A percentile compares a stretch with the other conserved stretches of the same genome.
These are phyloP conservation scores for Naematelia aurantialba DNA, from an alignment of 768 basidiomycete species.

Conservation along the genomic window DNA sequence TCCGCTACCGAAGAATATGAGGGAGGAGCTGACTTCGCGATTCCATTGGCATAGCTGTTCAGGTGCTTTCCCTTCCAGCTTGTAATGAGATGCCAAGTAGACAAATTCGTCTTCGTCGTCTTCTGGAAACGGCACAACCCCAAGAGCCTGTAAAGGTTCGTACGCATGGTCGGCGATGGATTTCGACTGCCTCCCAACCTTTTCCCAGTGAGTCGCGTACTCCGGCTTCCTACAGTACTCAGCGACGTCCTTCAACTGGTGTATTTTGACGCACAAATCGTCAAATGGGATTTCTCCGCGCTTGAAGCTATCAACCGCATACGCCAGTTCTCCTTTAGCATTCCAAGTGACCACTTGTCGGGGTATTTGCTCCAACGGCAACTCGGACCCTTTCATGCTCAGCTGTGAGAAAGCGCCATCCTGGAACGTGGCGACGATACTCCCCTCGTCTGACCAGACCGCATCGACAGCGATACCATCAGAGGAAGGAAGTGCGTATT, in stretches of 20 bases:
- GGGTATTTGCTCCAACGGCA: constrained; percentile 42
- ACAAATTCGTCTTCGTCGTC: constrained; percentile 36
- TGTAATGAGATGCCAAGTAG: constrained; percentile 44
- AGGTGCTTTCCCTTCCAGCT: constrained; percentile 29
- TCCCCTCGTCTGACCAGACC: constrained; percentile 31
- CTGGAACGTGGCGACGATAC: constrained; percentile 41
- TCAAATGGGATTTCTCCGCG: constrained; percentile 48
- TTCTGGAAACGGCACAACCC: constrained; percentile 24
- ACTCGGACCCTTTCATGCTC: constrained; percentile 23
- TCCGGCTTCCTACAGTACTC: constrained; percentile 35
- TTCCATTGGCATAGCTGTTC: constrained; percentile 42
- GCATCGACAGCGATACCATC: constrained; percentile 39
- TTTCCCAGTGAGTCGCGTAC: constrained; percentile 38
- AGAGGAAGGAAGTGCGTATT: constrained; percentile 36
- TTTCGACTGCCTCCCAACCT: constrained; percentile 33
- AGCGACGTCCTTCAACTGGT: too few relatives aligned
- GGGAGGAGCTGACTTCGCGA: constrained; percentile 17
- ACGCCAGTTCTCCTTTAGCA: constrained; percentile 37
- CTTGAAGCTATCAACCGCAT: constrained; percentile 41
- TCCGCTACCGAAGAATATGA: background rate
- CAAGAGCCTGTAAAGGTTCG: constrained; percentile 38
- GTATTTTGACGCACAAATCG: constrained; percentile 48
- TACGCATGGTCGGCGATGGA: constrained; percentile 38
- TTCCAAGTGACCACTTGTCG: constrained; percentile 45
- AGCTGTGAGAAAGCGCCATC: constrained; percentile 41